Evolutionary conservation across 2,329 filamentous ascomycete species (phyloP).

Genomic region (Fusarium sp.): DNA sequence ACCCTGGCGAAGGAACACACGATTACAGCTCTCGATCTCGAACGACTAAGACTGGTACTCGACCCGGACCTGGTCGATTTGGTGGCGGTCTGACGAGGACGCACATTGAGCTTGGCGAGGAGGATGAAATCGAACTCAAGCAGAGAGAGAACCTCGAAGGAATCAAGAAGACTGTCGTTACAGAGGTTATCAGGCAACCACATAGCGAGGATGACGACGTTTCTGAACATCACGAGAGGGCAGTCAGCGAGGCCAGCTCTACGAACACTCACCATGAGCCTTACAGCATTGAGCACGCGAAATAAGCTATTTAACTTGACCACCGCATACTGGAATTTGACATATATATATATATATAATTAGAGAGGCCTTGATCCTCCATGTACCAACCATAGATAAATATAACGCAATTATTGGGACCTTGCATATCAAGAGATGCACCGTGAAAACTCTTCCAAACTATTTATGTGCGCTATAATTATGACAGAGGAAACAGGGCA

Average conservation of each 20-base stretch:
- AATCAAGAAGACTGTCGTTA: conserved; percentile 45
- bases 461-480: conserved; percentile 1
- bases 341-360: conserved; percentile 35
- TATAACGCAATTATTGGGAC: conserved; percentile 20
- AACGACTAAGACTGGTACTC: conserved; percentile 27
- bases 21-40: conserved; percentile 44
- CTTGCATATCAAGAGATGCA: background rate
- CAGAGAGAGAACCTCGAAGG: conserved; percentile 42
- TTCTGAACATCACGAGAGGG: conserved; percentile 46
- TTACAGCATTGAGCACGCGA: conserved; percentile 41
- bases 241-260: conserved; percentile 47
- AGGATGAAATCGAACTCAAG: conserved; percentile 46
- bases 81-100: conserved; percentile 36
- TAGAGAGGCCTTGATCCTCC: conserved; percentile 11
- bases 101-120: conserved; percentile 48
- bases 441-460: conserved; percentile 11
- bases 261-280: conserved; percentile 36
- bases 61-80: conserved; percentile 33
- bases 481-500: background rate
- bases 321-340: conserved; percentile 10
- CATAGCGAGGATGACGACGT: conserved; percentile 37
- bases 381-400: conserved; percentile 5
- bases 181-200: conserved; percentile 33
- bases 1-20: conserved; percentile 15
- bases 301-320: conserved; percentile 20